Evolutionary conservation across 2,329 filamentous ascomycete species (phyloP).

Genomic region (Lasiodiplodia gonubiensis): DNA sequence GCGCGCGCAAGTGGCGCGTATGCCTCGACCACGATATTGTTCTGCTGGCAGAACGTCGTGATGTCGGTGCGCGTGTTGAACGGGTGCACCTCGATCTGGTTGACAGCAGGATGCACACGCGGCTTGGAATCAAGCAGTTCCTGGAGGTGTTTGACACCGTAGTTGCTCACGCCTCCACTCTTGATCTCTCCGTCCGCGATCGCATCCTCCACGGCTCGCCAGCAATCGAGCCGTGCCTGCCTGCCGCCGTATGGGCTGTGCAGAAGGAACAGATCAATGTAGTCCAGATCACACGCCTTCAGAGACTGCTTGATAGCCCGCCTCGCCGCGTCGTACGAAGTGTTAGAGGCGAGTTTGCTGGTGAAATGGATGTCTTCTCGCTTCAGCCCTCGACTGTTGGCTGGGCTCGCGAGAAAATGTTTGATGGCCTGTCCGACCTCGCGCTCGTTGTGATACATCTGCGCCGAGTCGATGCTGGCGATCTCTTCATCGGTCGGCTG

Average conservation of each 20-base stretch:
- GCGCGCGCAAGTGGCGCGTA: constrained; percentile 79
- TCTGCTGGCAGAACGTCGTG: constrained; percentile 66
- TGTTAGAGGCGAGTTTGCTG: constrained; percentile 74
- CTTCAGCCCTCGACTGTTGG: constrained; percentile 59
- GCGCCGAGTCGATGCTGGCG: constrained; percentile 61
- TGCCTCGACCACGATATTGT: constrained; percentile 75
- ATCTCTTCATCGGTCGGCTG: constrained; percentile 1
- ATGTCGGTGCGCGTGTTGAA: constrained; percentile 78
- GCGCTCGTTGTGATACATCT: constrained; percentile 74
- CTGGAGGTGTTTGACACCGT: constrained; percentile 74
- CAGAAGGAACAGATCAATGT: constrained; percentile 79
- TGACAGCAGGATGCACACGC: constrained; percentile 69
- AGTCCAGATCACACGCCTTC: constrained; percentile 69
- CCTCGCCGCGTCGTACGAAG: constrained; percentile 70
- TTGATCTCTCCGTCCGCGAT: constrained; percentile 72
- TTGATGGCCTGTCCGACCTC: constrained; percentile 71
- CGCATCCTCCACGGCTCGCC: constrained; percentile 78
- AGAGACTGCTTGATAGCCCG: constrained; percentile 70
- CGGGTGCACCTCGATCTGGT: constrained; percentile 76
- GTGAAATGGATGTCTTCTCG: constrained; percentile 80
- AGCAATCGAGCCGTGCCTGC: constrained; percentile 70
- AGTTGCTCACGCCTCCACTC: constrained; percentile 79
- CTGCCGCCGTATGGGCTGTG: constrained; percentile 80
- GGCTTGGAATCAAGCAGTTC: constrained; percentile 70
- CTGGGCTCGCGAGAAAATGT: constrained; percentile 57